Percentiles rank a stretch among this genome's conserved stretches.
phyloP scores from a whole-genome alignment of 1,284 basidiomycete genomes.

The Psilocybe mexicana region DNA sequence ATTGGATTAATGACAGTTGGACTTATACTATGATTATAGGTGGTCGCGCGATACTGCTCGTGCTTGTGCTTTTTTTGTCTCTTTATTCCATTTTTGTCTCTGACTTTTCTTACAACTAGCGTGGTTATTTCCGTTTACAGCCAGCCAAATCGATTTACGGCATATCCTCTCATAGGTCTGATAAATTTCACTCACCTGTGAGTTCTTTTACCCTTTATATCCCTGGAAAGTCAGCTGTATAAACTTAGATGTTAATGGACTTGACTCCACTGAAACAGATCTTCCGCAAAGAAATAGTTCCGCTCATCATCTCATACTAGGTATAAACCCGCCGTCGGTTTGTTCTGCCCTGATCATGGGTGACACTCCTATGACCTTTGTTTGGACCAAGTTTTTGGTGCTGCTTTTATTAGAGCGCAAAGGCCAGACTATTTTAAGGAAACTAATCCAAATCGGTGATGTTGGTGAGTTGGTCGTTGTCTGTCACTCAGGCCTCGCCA shows the following conservation, averaged over 20 bases:
- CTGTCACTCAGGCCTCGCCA: neutral
- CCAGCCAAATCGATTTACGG: constrained; percentile 4
- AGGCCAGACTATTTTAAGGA: neutral
- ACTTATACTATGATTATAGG: neutral
- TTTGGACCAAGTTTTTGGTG: neutral
- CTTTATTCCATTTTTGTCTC: neutral
- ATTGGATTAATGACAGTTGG: neutral
- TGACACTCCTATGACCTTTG: constrained; percentile 8
- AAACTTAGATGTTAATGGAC: neutral
- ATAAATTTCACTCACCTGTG: constrained; percentile 6
- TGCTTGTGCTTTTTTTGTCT: neutral
- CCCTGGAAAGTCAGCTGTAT: neutral
- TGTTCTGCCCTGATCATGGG: constrained; percentile 4
- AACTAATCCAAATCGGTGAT: neutral
- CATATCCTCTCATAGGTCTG: neutral
- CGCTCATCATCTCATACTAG: neutral
- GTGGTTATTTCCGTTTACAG: constrained; percentile 11
- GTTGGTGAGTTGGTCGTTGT: neutral
- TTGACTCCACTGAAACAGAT: neutral
- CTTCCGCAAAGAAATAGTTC: neutral
- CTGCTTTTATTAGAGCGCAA: neutral
- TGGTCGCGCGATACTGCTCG: neutral
- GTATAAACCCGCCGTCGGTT: constrained; percentile 2
- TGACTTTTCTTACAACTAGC: constrained; percentile 3
- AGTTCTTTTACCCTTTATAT: neutral